Percentiles rank a stretch among this genome's conserved stretches.
Evolutionary conservation across 805 yeast species (phyloP).

Genomic region (Zygoascus biomembranicola): DNA sequence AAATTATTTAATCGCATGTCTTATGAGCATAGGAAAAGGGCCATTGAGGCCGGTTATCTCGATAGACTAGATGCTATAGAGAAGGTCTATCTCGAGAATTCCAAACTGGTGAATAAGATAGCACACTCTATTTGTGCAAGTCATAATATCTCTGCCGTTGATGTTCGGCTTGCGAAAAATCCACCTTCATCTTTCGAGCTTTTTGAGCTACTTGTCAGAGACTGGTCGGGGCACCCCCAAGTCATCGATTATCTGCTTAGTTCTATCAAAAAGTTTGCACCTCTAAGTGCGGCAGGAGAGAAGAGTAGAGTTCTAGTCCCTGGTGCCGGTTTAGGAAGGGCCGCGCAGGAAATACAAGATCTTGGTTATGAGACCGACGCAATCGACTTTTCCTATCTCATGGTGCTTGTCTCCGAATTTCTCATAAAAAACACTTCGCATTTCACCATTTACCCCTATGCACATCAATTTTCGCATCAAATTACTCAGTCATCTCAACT

Average conservation of each 20-base stretch:
- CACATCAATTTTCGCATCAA: slow-evolving; percentile 67
- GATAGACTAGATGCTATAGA: slow-evolving; percentile 46
- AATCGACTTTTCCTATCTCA: slow-evolving; percentile 66
- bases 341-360: slow-evolving; percentile 53
- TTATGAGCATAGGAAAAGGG: slow-evolving; percentile 49
- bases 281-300: slow-evolving; percentile 37
- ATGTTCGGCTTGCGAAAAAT: slow-evolving; percentile 18
- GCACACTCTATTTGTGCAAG: slow-evolving; percentile 32
- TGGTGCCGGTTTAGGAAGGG: slow-evolving; percentile 79
- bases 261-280: slow-evolving; percentile 45
- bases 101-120: slow-evolving; percentile 37
- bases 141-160: slow-evolving; percentile 36
- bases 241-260: slow-evolving; percentile 37
- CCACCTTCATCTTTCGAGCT: slow-evolving; percentile 28
- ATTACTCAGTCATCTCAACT: slow-evolving; percentile 40
- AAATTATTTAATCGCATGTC: slow-evolving; percentile 31
- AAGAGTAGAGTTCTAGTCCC: slow-evolving; percentile 54
- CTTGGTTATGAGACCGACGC: slow-evolving; percentile 47
- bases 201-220: slow-evolving; percentile 68
- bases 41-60: slow-evolving; percentile 45
- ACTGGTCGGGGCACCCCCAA: slow-evolving; percentile 44
- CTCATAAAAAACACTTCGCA: slow-evolving; percentile 10
- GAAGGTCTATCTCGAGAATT: slow-evolving; percentile 39
- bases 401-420: slow-evolving; percentile 48
- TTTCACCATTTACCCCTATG: slow-evolving; percentile 28